Base-by-base conservation (phyloP, 495 filamentous ascomycete species). In the Xylaria bambusicola region DNA sequence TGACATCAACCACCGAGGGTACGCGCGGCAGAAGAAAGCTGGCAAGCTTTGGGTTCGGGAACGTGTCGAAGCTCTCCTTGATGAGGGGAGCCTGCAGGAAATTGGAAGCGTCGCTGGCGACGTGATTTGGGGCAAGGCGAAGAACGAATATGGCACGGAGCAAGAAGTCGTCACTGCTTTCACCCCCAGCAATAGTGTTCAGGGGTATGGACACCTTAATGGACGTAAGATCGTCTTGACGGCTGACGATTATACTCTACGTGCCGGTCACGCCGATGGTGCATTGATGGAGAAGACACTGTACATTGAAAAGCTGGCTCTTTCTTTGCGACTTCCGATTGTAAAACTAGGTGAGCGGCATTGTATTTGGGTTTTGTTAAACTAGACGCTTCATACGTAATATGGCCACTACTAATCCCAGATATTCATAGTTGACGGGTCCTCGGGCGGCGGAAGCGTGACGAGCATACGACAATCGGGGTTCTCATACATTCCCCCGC, bases 11-110 rank as follows among this genome's bases (percentile, higher is more conserved):
- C 77, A 80, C 59, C 74, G 79, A 49, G 84, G 83, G 15, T 86
- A 86, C 52, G 61, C 82, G 13, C 77, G 83, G 1, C 83, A 87
- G 66, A 85, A 85, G 52, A 74, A 84, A 73, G 79, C 82, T 2
- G 84, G 84, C 2, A 87, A 86, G 65, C 74, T 87, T n/a, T 86
- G 84, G 84, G 83, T 86, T 0, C 78, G 83, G 13, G 83, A 87
- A 56, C 76, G 84, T 1, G 79, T 87, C 17, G 75, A 83, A 12
- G 64, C 74, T 15, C 75, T 86, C 3, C 74, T 87, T 8, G 83
- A 87, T 58, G 65, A 65, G 18, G 75, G 73, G 21, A 80, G 69
- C 35, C 84, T 86, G 47, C 70, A 73, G 33, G 84, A 86, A 68
- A 75, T 87, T 5, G 84, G 84, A 1, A 84, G 80, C 23, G 73